Evolutionary conservation across 1,284 basidiomycete species (phyloP), one percentile per base, ranked within the genome.

Genomic region (Malassezia arunalokei): DNA sequence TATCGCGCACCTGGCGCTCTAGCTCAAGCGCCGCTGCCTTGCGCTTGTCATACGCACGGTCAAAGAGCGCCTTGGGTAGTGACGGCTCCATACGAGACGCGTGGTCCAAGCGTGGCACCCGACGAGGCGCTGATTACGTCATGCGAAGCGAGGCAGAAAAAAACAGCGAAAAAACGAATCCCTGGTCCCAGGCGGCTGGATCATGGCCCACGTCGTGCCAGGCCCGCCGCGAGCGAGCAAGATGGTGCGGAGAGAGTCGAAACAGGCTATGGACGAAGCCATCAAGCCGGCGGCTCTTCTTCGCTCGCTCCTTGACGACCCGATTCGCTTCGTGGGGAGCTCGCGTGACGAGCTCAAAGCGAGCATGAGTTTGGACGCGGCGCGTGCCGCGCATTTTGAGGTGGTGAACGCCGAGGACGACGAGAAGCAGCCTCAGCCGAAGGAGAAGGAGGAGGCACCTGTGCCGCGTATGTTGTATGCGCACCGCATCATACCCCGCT

Each of bases 11-110:
- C 75, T 89, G 82, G 86, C 90, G 92, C 77, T 96, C 91, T 46
- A 96, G 81, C 56, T 95, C 91, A 51, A 95, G 82, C 1, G 92
- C 91, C 4, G 91, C 88, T 8, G 86, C 83, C 76, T 96, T 96
- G 57, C 94, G 82, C 76, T 89, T 87, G 78, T 96, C 92, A 73
- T 96, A 88, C 31, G 66, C 62, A 47, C 71, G 64, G 47, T 74
- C 68, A 15, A 71, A 57, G n/a, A 73, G 60, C 30, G 68, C 65
- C 49, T 73, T 67, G 40, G 71, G 68, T 15, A 66, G 51, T 32
- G 64, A 51, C n/a, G 67, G 37, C 29, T 61, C 53, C 50, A 40
- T 14, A 32, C 43, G n/a, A 9, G 45, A 31, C 32, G 24, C 41
- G 31, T 44, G 43, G 43, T 31, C 43, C 44, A 31, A 38, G 33